These are phyloP conservation scores for Rhinocladiella similis DNA, from an alignment of 2,329 filamentous ascomycete genomes.

Conservation along the genomic window DNA sequence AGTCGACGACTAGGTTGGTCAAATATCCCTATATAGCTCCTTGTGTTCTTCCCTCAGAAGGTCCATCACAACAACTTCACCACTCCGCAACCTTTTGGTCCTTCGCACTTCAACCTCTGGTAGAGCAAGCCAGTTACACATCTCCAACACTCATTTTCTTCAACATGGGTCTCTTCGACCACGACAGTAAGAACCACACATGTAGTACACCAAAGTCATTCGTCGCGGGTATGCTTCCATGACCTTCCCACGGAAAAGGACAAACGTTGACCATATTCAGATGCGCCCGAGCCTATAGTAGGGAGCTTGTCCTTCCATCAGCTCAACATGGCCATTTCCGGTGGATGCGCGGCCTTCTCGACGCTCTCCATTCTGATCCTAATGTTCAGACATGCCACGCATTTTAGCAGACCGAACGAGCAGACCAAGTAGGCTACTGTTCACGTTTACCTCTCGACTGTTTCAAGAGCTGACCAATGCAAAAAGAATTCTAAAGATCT, in stretches of 20 bases:
- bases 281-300: conserved; percentile 11
- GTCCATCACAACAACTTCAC: too few species aligned
- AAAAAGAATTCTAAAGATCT: conserved; percentile 43
- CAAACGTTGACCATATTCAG: neutral
- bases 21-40: neutral
- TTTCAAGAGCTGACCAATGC: conserved; percentile 18
- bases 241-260: neutral
- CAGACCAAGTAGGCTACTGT: conserved; percentile 37
- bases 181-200: neutral
- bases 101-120: neutral
- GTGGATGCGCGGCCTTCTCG: conserved; percentile 36
- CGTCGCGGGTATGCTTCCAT: conserved; percentile 1
- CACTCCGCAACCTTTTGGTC: too few species aligned
- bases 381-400: conserved; percentile 40
- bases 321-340: conserved; percentile 41
- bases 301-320: conserved; percentile 33
- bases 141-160: neutral
- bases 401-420: conserved; percentile 43
- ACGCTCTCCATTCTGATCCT: conserved; percentile 34
- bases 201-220: conserved; percentile 4
- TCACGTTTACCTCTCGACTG: conserved; percentile 21
- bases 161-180: conserved; percentile 2
- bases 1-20: neutral
- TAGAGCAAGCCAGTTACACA: neutral
- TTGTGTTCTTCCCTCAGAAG: neutral